These are phyloP conservation scores for Maudiozyma pseudohumilis DNA, from an alignment of 805 yeast species.

Conservation along the genomic window DNA sequence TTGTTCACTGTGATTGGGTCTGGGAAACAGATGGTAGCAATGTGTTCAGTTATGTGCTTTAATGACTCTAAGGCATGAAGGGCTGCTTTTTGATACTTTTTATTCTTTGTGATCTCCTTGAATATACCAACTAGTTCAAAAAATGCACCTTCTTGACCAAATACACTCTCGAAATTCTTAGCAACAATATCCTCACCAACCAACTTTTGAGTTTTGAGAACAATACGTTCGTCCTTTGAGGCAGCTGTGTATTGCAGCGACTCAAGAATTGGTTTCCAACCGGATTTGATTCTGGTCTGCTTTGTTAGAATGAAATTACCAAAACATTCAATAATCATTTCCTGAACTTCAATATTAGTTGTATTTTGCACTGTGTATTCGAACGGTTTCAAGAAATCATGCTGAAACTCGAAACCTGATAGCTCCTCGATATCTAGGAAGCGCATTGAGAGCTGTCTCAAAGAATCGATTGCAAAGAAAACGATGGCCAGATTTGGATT, in stretches of 20 bases:
- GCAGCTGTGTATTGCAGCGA: slow-evolving; percentile 68
- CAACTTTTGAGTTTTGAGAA: slow-evolving; percentile 52
- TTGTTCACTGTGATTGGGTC: too few species aligned
- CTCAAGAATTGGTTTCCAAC: slow-evolving; percentile 86
- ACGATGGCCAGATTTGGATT: slow-evolving; percentile 67
- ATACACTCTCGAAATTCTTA: slow-evolving; percentile 52
- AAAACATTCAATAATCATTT: slow-evolving; percentile 83
- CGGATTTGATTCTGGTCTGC: slow-evolving; percentile 68
- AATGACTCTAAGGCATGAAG: slow-evolving; percentile 72
- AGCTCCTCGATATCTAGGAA: slow-evolving; percentile 90
- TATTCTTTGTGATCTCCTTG: slow-evolving; percentile 76
- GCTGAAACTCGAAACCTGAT: slow-evolving; percentile 91
- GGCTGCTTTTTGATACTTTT: slow-evolving; percentile 67
- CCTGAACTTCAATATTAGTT: slow-evolving; percentile 60
- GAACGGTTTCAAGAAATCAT: slow-evolving; percentile 86
- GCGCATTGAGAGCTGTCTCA: slow-evolving; percentile 85
- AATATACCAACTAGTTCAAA: slow-evolving; percentile 61
- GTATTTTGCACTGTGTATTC: slow-evolving; percentile 67
- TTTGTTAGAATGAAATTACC: slow-evolving; percentile 75
- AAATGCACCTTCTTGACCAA: slow-evolving; percentile 56
- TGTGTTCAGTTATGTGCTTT: slow-evolving; percentile 47
- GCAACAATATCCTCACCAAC: slow-evolving; percentile 48
- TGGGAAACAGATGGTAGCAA: slow-evolving; percentile 38
- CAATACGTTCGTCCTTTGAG: slow-evolving; percentile 44
- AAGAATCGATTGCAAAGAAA: slow-evolving; percentile 85